phyloP scores from a whole-genome alignment of 257 asterid genomes.

The Ocimum tenuiflorum region DNA sequence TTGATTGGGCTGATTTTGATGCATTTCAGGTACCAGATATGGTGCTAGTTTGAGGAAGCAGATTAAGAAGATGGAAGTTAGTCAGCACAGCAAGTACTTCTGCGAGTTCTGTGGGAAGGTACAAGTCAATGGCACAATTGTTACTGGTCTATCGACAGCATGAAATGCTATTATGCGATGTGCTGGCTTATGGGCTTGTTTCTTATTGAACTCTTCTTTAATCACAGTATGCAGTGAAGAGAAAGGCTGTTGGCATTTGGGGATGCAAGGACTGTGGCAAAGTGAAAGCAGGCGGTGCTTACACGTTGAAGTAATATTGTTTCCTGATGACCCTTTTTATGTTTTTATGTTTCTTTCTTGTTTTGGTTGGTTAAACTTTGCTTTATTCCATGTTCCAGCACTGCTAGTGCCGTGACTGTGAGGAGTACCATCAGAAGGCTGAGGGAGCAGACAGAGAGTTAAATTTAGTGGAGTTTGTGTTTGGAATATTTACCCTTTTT shows the following conservation, averaged over 20 bases:
- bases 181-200: neutral
- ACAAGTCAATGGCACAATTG: neutral
- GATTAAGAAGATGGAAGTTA: constrained; percentile 59
- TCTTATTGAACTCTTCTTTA: neutral
- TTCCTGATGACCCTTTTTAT: neutral
- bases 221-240: constrained; percentile 54
- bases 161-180: neutral
- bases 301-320: constrained; percentile 43
- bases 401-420: constrained; percentile 69
- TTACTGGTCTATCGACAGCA: constrained; percentile 20
- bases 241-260: constrained; percentile 60
- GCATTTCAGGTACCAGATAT: constrained; percentile 50
- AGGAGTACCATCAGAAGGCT: constrained; percentile 67
- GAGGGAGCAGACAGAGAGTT: constrained; percentile 62
- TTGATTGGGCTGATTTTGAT: neutral
- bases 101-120: constrained; percentile 71
- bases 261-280: constrained; percentile 72
- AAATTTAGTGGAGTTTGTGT: constrained; percentile 13
- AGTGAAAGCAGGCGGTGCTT: constrained; percentile 67
- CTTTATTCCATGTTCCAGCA: constrained; percentile 27
- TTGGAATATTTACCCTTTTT: neutral
- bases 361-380: neutral
- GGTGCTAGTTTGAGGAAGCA: constrained; percentile 75
- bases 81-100: constrained; percentile 62
- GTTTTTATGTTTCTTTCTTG: neutral